phyloP scores from a whole-genome alignment of 352 stramenopile genomes.

The Blastocystis sp. region DNA sequence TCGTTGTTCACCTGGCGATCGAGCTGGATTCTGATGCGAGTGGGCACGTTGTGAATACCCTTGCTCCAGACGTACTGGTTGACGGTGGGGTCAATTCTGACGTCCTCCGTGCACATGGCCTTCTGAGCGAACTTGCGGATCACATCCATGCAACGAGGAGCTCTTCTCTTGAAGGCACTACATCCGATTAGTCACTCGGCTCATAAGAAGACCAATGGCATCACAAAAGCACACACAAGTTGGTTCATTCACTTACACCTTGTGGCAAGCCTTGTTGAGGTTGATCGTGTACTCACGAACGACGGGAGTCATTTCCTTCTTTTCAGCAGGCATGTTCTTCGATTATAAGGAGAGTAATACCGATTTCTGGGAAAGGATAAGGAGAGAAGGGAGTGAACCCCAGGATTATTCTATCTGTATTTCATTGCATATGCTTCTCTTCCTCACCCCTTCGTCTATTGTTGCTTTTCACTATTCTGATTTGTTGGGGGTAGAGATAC shows the following conservation, averaged over 20 bases:
- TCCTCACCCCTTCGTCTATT: too few species aligned
- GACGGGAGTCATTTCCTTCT: conserved; percentile 75
- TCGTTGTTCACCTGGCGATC: conserved; percentile 97
- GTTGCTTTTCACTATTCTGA: too few species aligned
- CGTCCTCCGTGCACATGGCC: conserved; percentile 93
- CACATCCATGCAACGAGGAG: conserved; percentile 90
- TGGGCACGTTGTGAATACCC: conserved; percentile 95
- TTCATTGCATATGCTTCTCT: too few species aligned
- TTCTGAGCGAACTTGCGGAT: conserved; percentile 95
- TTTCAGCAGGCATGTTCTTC: conserved; percentile 53
- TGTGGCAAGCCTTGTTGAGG: conserved; percentile 92
- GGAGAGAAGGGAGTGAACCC: conserved; percentile 17
- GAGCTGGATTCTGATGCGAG: conserved; percentile 91
- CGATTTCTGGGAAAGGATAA: conserved; percentile 26
- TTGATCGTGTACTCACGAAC: conserved; percentile 97
- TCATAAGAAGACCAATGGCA: conserved; percentile 71
- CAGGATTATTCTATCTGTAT: background rate
- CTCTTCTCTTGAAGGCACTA: conserved; percentile 94
- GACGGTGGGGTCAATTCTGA: conserved; percentile 88
- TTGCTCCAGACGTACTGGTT: conserved; percentile 96
- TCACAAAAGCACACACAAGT: conserved; percentile 69
- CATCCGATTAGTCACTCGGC: conserved; percentile 63
- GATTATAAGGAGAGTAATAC: conserved; percentile 55
- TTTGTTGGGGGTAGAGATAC: too few species aligned
- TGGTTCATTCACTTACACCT: conserved; percentile 74